Conservation (phyloP, 208 protist species). For the Strigomonas oncopelti region DNA sequence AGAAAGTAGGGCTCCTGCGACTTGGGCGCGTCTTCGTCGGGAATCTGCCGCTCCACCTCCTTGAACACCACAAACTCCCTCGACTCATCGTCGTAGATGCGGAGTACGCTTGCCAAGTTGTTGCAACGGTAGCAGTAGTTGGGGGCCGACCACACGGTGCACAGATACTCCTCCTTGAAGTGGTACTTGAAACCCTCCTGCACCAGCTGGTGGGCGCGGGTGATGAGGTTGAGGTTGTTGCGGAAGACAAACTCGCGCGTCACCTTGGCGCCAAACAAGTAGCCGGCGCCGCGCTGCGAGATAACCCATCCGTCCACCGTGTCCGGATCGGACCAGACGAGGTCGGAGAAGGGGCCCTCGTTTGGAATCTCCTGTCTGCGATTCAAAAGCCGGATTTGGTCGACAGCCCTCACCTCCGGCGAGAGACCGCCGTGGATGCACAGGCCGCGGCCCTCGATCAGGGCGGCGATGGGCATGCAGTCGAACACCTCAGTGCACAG, state of each 20-base stretch:
- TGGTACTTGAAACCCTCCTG: slow-evolving; percentile 95
- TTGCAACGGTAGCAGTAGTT: slow-evolving; percentile 98
- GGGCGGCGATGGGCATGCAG: slow-evolving; percentile 96
- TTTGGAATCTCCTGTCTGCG: slow-evolving; percentile 97
- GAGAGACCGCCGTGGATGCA: slow-evolving; percentile 99
- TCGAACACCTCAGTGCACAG: slow-evolving; percentile 99
- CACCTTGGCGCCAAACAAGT: slow-evolving; percentile 98
- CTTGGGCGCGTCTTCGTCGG: slow-evolving; percentile 25
- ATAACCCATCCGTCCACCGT: slow-evolving; percentile 96
- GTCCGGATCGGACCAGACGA: slow-evolving; percentile 98
- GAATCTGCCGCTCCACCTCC: slow-evolving; percentile 64
- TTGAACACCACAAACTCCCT: slow-evolving; percentile 53
- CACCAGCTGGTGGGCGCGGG: slow-evolving; percentile 94
- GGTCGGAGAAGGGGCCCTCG: slow-evolving; percentile 98
- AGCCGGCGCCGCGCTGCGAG: slow-evolving; percentile 98
- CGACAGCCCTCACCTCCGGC: slow-evolving; percentile 96
- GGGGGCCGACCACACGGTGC: slow-evolving; percentile 96
- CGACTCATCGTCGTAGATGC: slow-evolving; percentile 89
- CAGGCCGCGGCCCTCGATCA: slow-evolving; percentile 98
- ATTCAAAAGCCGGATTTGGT: slow-evolving; percentile 94
- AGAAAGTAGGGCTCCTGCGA: slow-evolving; percentile 71
- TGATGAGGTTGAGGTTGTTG: slow-evolving; percentile 94
- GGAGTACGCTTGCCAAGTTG: slow-evolving; percentile 98
- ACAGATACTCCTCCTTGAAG: slow-evolving; percentile 92
- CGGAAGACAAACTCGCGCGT: slow-evolving; percentile 92